These are phyloP conservation scores for Vitis hybrid DNA, from an alignment of 177 flowering plant genomes.

Conservation along the genomic window DNA sequence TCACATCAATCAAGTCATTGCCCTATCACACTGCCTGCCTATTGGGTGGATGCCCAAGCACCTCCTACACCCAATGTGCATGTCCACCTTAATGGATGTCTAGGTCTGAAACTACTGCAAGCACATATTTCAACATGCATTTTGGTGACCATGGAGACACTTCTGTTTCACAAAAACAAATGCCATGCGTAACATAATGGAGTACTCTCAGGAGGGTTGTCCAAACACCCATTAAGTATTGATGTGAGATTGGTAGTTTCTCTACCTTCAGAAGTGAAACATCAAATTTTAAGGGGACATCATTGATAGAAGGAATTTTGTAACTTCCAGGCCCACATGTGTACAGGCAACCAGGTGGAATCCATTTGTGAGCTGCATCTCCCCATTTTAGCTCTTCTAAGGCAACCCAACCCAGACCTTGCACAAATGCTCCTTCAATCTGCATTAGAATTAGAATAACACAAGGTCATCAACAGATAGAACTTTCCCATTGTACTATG, in stretches of 20 bases:
- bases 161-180: no score
- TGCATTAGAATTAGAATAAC: constrained; percentile 19
- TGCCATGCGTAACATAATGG: no score
- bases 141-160: no score
- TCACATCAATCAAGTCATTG: no score
- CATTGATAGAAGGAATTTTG: constrained; percentile 88
- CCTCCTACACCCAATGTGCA: no score
- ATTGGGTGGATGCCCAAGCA: no score
- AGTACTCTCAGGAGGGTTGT: no score
- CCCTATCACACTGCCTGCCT: no score
- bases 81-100: no score
- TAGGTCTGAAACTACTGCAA: no score
- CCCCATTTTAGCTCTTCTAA: constrained; percentile 99
- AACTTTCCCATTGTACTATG: background rate
- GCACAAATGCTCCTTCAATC: constrained; percentile 98
- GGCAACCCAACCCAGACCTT: constrained; percentile 97
- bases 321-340: constrained; percentile 95
- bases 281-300: constrained; percentile 75
- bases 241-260: background rate
- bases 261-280: constrained; percentile 94
- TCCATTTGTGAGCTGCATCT: constrained; percentile 91
- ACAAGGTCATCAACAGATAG: background rate
- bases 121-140: no score
- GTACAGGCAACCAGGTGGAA: constrained; percentile 68
- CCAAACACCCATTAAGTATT: background rate